Conservation (phyloP, 2,329 filamentous ascomycete genomes). For the Aspergillus sp. region DNA sequence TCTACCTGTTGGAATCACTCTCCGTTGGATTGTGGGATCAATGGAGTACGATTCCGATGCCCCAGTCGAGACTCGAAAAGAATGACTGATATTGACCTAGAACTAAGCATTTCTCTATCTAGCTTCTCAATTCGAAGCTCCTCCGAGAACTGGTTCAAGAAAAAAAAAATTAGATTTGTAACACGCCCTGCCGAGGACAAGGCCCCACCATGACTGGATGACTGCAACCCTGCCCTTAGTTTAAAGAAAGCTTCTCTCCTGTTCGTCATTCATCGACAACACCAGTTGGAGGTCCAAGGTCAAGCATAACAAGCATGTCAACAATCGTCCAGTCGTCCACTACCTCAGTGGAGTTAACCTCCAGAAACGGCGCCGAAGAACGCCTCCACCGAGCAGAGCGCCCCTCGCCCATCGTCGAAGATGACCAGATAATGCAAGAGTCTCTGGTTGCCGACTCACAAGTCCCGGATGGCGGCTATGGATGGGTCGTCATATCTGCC, state of each 20-base stretch:
- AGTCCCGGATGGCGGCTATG: slow-evolving; percentile 38
- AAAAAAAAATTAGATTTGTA: not conserved
- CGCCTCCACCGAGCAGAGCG: slow-evolving; percentile 2
- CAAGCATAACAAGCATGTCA: not conserved
- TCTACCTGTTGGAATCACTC: too few relatives aligned
- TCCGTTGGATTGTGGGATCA: not conserved
- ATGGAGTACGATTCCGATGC: not conserved
- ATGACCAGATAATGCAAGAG: slow-evolving; percentile 47
- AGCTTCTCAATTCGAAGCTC: not conserved
- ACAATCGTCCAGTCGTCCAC: not conserved
- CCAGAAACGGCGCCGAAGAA: not conserved
- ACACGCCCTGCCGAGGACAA: slow-evolving; percentile 5
- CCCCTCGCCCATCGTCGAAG: not conserved
- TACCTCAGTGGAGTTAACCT: slow-evolving; percentile 1
- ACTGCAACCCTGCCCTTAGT: not conserved
- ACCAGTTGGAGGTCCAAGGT: not conserved
- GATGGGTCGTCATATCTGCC: slow-evolving; percentile 52
- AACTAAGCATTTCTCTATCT: not conserved
- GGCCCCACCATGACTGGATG: not conserved
- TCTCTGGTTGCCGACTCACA: slow-evolving; percentile 52
- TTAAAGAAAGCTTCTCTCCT: not conserved
- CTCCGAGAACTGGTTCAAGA: not conserved
- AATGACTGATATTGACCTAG: not conserved
- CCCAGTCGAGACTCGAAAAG: not conserved
- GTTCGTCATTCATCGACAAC: not conserved